phyloP scores from a whole-genome alignment of 257 asterid species.

The Solanum chiquidenum region DNA sequence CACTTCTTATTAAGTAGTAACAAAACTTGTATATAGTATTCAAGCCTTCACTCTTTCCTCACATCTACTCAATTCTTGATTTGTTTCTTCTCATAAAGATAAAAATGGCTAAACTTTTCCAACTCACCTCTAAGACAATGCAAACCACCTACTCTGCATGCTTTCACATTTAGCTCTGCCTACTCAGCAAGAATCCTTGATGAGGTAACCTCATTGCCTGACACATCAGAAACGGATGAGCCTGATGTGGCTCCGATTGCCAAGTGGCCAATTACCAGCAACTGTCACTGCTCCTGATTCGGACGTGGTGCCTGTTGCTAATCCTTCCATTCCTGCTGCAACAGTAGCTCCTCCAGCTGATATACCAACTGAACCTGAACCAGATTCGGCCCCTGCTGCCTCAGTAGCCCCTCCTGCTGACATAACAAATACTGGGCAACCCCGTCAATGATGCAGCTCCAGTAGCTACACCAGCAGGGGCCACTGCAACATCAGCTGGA shows the following conservation, averaged over 20 bases:
- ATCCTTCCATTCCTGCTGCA: background rate
- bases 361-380: background rate
- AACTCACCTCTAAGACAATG: constrained; percentile 2
- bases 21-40: constrained; percentile 16
- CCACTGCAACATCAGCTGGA: background rate
- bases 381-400: background rate
- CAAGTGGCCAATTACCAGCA: constrained; percentile 29
- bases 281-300: background rate
- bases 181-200: constrained; percentile 37
- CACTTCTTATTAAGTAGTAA: constrained; percentile 10
- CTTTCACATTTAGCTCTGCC: constrained; percentile 19
- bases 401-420: constrained; percentile 7
- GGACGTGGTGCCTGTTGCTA: background rate
- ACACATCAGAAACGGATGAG: background rate
- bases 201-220: constrained; percentile 16
- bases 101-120: constrained; percentile 30
- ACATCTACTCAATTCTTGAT: background rate
- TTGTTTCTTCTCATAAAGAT: background rate
- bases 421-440: constrained; percentile 4
- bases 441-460: constrained; percentile 8
- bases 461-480: constrained; percentile 11
- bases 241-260: constrained; percentile 21
- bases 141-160: constrained; percentile 17
- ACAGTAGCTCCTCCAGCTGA: background rate
- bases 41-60: constrained; percentile 4